Percentiles rank a stretch among this genome's conserved stretches.
Conservation (phyloP, 306 rosid genomes). For the Lathyrus aphaca region DNA sequence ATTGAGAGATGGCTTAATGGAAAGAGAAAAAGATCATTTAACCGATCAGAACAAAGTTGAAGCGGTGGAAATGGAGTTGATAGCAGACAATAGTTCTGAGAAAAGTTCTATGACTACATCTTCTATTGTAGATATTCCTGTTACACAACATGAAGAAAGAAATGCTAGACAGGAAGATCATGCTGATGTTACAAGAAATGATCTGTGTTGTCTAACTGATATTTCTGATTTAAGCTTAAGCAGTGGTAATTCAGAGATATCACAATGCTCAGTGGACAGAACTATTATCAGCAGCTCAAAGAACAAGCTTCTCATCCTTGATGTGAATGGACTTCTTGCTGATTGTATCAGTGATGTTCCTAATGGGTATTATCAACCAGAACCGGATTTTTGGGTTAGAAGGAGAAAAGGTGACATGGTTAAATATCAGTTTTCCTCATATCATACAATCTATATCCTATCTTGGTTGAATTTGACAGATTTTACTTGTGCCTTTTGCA, state of each 20-base stretch:
- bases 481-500: conserved; percentile 43
- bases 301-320: conserved; percentile 93
- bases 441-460: conserved; percentile 24
- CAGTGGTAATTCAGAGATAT: conserved; percentile 37
- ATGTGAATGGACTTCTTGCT: conserved; percentile 89
- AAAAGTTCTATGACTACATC: conserved; percentile 16
- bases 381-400: conserved; percentile 43
- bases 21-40: conserved; percentile 28
- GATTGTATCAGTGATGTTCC: conserved; percentile 55
- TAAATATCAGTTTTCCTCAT: conserved; percentile 33
- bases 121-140: conserved; percentile 32
- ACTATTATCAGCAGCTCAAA: conserved; percentile 40
- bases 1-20: conserved; percentile 29
- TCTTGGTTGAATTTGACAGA: conserved; percentile 37
- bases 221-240: conserved; percentile 44
- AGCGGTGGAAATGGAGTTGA: conserved; percentile 32
- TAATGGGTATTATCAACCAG: conserved; percentile 33
- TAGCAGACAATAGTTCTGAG: conserved; percentile 14
- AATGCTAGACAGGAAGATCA: conserved; percentile 33
- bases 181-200: conserved; percentile 30
- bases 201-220: conserved; percentile 35
- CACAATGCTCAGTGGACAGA: conserved; percentile 42
- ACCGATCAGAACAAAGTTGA: conserved; percentile 35
- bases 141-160: conserved; percentile 38
- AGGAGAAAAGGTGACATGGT: conserved; percentile 59